A percentile compares a stretch with the other conserved stretches of the same genome.
These are phyloP conservation scores for Stylosanthes scabra DNA, from an alignment of 331 rosid species.

Conservation along the genomic window DNA sequence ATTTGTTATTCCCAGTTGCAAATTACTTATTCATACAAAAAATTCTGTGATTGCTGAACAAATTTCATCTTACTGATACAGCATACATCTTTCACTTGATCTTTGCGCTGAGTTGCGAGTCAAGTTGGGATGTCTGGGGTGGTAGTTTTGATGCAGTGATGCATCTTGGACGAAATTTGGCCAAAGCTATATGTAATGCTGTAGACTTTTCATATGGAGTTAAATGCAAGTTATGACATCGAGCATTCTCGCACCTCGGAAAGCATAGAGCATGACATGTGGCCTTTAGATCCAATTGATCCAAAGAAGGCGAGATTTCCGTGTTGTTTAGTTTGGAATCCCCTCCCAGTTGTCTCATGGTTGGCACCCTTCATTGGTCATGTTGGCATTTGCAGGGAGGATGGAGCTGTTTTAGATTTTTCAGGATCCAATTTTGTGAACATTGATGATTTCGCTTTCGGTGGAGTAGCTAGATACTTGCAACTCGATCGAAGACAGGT, in stretches of 20 bases:
- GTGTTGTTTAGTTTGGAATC: slow-evolving; percentile 96
- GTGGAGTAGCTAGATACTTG: slow-evolving; percentile 82
- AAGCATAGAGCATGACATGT: slow-evolving; percentile 63
- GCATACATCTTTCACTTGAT: slow-evolving; percentile 20
- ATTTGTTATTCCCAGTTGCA: too few relatives aligned
- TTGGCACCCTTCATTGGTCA: slow-evolving; percentile 98
- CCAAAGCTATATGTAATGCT: slow-evolving; percentile 37
- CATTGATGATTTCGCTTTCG: slow-evolving; percentile 76
- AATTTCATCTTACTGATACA: too few relatives aligned
- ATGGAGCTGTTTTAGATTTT: slow-evolving; percentile 60
- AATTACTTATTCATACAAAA: too few relatives aligned
- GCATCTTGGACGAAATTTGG: slow-evolving; percentile 28
- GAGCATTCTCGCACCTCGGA: slow-evolving; percentile 16
- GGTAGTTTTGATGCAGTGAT: slow-evolving; percentile 45
- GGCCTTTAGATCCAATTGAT: slow-evolving; percentile 85
- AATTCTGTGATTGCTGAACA: too few relatives aligned
- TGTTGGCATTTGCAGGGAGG: slow-evolving; percentile 56
- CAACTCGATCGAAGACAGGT: slow-evolving; percentile 86
- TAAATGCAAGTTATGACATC: slow-evolving; percentile 46
- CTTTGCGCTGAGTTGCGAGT: slow-evolving; percentile 31
- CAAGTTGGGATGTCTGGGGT: slow-evolving; percentile 38
- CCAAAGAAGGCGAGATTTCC: slow-evolving; percentile 72
- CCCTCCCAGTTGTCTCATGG: slow-evolving; percentile 98
- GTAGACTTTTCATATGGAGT: slow-evolving; percentile 45
- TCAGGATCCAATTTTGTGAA: slow-evolving; percentile 80